Evolutionary conservation across 257 asterid species (phyloP), one percentile per base, ranked within the genome.

Genomic region (Apocynum venetum): DNA sequence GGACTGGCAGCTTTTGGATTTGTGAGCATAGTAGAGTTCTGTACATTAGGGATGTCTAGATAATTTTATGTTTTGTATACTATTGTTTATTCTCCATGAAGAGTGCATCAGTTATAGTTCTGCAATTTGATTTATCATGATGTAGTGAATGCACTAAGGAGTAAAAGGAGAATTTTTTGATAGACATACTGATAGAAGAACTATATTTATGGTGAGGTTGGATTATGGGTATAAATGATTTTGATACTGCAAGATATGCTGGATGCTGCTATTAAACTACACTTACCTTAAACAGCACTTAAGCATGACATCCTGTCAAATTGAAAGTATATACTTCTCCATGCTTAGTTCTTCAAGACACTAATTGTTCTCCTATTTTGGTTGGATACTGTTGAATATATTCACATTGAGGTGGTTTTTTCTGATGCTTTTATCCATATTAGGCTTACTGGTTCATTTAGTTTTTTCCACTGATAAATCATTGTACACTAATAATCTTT

Each of bases 401-500:
- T 35, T 63, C 68, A 63, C 19, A 13, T 63, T 14, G 15, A 7
- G 19, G 68, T 10, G 68, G 68, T 31, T 13, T 10, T 3, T 2
- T 10, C 66, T 6, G 66, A 31, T 63, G 7, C 44, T 63, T 14
- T 63, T 63, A 63, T 63, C 6, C 11, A 4, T 12, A 36, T 61
- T 61, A 61, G 68, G 43, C 17, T 25, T 3, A 35, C 17, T 56
- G 31, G 0, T 31, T 61, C 43, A 9, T 31, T 61, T 31, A 61
- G 7, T 8, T 60, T 48, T 75, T 8, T 20, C 41, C 71, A 11
- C 51, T 46, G 57, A 60, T 48, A 49, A 47, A 35, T 65, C 43
- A 20, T 31, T 38, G 6, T 43, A 52, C 61, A 2, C 8, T 85
- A 73, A 78, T 47, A 57, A 7, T 77, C 72, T 64, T 14, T 14